phyloP scores from a whole-genome alignment of 805 yeast species.

The Metschnikowia cubensis region DNA sequence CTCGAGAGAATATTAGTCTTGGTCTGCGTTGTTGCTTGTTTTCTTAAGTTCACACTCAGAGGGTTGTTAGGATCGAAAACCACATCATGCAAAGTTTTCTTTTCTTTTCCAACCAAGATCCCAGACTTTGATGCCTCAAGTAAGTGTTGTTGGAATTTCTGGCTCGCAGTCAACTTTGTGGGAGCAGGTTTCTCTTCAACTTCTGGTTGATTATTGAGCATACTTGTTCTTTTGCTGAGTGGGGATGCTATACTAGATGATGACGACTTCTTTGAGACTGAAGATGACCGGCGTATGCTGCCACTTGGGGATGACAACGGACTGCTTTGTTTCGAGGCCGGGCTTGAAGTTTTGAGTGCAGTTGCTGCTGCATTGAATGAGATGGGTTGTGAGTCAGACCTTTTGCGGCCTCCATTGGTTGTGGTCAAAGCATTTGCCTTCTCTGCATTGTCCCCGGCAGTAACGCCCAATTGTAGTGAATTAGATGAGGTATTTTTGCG shows the following conservation, averaged over 20 bases:
- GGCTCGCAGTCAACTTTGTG: conserved; percentile 31
- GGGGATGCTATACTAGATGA: conserved; percentile 6
- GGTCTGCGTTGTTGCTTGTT: conserved; percentile 5
- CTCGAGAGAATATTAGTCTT: not conserved
- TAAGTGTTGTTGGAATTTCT: conserved; percentile 37
- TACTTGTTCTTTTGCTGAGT: conserved; percentile 1
- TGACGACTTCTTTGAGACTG: conserved; percentile 8
- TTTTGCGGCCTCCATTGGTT: conserved; percentile 22
- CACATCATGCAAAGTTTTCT: conserved; percentile 32
- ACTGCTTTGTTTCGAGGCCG: not conserved
- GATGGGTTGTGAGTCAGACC: conserved; percentile 37
- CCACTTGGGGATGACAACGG: conserved; percentile 18
- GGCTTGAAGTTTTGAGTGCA: conserved; percentile 19
- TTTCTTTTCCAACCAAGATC: conserved; percentile 34
- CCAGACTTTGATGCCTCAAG: conserved; percentile 38
- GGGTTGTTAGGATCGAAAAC: conserved; percentile 40
- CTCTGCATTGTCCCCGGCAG: conserved; percentile 3
- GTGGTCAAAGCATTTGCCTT: conserved; percentile 8
- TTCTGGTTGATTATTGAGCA: conserved; percentile 13
- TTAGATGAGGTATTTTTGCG: conserved; percentile 8
- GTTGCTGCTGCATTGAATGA: conserved; percentile 27
- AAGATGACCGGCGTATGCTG: conserved; percentile 7
- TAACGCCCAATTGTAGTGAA: conserved; percentile 7
- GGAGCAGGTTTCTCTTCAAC: conserved; percentile 7
- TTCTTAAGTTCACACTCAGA: conserved; percentile 16